phyloP scores from a whole-genome alignment of 768 basidiomycete species.

The Trametes cinnabarina region DNA sequence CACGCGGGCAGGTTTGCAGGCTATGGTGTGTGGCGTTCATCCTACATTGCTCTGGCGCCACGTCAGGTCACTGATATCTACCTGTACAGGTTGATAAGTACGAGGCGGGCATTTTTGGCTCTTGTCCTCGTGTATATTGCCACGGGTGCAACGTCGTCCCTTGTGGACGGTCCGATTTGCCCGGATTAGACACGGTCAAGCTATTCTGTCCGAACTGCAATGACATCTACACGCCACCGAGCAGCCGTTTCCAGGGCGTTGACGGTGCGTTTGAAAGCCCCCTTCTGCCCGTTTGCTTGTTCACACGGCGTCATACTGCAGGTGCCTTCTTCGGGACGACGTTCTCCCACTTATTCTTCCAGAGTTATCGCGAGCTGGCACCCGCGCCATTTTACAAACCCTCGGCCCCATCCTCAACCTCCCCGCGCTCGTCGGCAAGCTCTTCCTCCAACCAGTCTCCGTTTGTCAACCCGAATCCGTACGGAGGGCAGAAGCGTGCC shows the following conservation, averaged over 20 bases:
- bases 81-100: conserved; percentile 92
- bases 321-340: conserved; percentile 99
- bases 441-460: conserved; percentile 44
- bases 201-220: conserved; percentile 98
- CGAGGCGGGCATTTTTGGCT: conserved; percentile 86
- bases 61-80: too few species aligned
- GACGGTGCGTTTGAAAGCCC: conserved; percentile 63
- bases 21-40: conserved; percentile 66
- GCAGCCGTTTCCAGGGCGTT: conserved; percentile 91
- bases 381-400: conserved; percentile 91
- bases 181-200: conserved; percentile 96
- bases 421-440: conserved; percentile 42
- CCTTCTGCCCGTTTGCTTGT: background rate
- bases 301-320: conserved; percentile 35
- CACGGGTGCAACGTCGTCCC: conserved; percentile 86
- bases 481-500: conserved; percentile 87
- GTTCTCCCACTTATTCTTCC: conserved; percentile 98
- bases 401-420: conserved; percentile 50
- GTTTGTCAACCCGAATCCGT: conserved; percentile 84
- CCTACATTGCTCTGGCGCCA: too few species aligned
- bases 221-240: conserved; percentile 94
- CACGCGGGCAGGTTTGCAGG: conserved; percentile 88
- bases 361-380: conserved; percentile 93
- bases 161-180: conserved; percentile 92
- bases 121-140: conserved; percentile 95